Conservation (phyloP, 106 monocot genomes). For the Dioscorea alata region DNA sequence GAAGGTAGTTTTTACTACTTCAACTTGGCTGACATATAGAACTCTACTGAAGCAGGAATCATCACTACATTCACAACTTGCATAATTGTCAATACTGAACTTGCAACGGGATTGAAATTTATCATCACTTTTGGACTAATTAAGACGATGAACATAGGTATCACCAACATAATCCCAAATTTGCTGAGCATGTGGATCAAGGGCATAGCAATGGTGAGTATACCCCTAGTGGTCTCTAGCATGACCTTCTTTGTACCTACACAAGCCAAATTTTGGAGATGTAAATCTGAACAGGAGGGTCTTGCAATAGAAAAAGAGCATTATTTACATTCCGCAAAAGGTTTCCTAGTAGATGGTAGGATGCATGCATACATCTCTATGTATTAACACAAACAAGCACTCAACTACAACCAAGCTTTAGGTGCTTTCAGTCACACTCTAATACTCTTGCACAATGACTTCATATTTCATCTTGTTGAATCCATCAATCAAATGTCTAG, state of each 20-base stretch:
- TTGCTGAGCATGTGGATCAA: conserved; percentile 73
- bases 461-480: no score
- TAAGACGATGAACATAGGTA: conserved; percentile 85
- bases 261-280: not conserved
- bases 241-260: conserved; percentile 92
- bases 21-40: conserved; percentile 73
- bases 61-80: conserved; percentile 43
- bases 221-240: conserved; percentile 86
- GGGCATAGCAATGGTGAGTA: conserved; percentile 89
- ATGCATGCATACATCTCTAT: no score
- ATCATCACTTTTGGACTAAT: conserved; percentile 76
- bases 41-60: conserved; percentile 51
- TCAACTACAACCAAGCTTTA: no score
- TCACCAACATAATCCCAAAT: conserved; percentile 99
- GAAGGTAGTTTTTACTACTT: conserved; percentile 39
- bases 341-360: no score
- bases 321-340: no score
- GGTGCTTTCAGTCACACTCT: no score
- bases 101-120: conserved; percentile 37
- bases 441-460: no score
- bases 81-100: conserved; percentile 34
- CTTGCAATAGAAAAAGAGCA: not conserved
- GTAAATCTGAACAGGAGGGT: not conserved
- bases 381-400: no score
- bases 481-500: no score